These are phyloP conservation scores for Nicotiana knightiana DNA, from an alignment of 257 asterid genomes.

Conservation along the genomic window DNA sequence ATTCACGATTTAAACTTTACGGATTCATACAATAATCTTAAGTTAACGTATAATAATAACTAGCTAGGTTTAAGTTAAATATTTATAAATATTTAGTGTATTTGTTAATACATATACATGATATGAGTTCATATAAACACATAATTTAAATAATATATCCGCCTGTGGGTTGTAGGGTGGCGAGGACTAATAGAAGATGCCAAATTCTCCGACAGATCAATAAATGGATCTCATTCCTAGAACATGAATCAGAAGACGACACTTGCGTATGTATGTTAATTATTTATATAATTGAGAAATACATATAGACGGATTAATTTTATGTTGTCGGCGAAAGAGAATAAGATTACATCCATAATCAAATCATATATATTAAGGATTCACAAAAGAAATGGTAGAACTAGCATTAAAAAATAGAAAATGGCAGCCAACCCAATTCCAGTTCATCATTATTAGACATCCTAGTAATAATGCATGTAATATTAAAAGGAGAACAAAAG, in stretches of 20 bases:
- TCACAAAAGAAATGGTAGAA: neutral
- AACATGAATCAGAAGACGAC: constrained; percentile 20
- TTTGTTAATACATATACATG: too few species aligned
- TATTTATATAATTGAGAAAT: constrained; percentile 21
- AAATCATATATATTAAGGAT: constrained; percentile 10
- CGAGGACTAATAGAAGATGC: constrained; percentile 17
- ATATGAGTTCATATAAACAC: too few species aligned
- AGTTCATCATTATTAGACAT: constrained; percentile 9
- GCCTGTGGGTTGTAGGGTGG: too few species aligned
- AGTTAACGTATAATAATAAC: too few species aligned
- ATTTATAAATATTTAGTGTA: too few species aligned
- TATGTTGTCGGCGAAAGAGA: constrained; percentile 9
- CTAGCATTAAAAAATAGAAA: neutral
- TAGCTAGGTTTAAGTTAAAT: too few species aligned
- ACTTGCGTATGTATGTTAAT: neutral
- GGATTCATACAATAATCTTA: too few species aligned
- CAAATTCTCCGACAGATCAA: constrained; percentile 42
- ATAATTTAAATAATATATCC: too few species aligned
- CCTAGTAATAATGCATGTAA: neutral
- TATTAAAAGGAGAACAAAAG: neutral
- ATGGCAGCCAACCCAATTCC: constrained; percentile 16
- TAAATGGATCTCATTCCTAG: constrained; percentile 17
- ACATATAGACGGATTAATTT: constrained; percentile 10
- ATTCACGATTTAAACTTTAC: neutral
- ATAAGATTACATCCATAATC: constrained; percentile 35